Evolutionary conservation across 768 basidiomycete species (phyloP).

Genomic region (Baorangia bicolor): DNA sequence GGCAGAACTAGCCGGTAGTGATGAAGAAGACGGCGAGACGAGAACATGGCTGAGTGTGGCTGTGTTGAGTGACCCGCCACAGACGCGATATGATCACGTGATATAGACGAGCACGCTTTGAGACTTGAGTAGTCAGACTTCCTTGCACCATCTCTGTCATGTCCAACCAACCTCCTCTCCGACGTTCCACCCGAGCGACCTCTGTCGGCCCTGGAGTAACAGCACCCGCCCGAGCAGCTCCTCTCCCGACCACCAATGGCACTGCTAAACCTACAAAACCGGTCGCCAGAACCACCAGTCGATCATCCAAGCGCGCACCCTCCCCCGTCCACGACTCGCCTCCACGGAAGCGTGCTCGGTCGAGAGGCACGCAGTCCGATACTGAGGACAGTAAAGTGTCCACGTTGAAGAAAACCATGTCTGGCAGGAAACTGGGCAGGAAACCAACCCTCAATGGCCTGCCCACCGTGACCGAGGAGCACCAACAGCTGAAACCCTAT

Average conservation of each 20-base stretch:
- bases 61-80: conserved; percentile 20
- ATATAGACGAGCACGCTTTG: background rate
- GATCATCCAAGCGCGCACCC: conserved; percentile 47
- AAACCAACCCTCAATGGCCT: conserved; percentile 34
- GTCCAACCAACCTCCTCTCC: conserved; percentile 37
- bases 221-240: conserved; percentile 28
- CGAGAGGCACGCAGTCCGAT: conserved; percentile 38
- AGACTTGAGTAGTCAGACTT: background rate
- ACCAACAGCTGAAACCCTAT: conserved; percentile 51
- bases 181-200: conserved; percentile 53
- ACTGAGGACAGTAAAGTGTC: conserved; percentile 39
- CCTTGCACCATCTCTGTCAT: conserved; percentile 16
- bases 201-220: conserved; percentile 41
- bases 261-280: conserved; percentile 35
- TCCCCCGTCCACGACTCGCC: conserved; percentile 48
- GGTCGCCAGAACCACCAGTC: conserved; percentile 20
- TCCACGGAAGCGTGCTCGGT: conserved; percentile 47
- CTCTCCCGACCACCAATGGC: conserved; percentile 30
- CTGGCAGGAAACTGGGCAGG: conserved; percentile 28
- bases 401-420: conserved; percentile 25
- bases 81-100: conserved; percentile 29
- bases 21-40: background rate
- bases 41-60: conserved; percentile 17
- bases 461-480: conserved; percentile 30
- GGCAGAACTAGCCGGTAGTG: conserved; percentile 8